These are phyloP conservation scores for Fusarium pseudonygamai DNA, from an alignment of 2,329 filamentous ascomycete species.

Conservation along the genomic window DNA sequence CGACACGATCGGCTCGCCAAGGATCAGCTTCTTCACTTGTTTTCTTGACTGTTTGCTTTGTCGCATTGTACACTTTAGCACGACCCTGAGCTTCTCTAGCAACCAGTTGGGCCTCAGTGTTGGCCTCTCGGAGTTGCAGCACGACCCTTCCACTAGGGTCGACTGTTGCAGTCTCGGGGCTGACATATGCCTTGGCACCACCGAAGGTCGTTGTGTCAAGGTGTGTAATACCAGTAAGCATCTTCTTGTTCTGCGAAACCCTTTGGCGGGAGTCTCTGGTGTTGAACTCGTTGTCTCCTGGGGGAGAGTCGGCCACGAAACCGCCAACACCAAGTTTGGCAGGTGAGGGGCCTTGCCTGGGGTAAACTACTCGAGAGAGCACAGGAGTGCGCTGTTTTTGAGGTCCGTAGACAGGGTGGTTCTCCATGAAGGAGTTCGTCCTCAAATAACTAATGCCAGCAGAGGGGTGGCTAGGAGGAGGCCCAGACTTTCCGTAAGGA, in stretches of 20 bases:
- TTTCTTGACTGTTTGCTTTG: constrained; percentile 30
- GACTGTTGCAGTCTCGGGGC: constrained; percentile 55
- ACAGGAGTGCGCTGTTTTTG: constrained; percentile 60
- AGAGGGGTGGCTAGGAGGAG: constrained; percentile 70
- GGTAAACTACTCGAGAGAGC: constrained; percentile 61
- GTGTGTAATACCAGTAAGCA: constrained; percentile 49
- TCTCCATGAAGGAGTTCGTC: constrained; percentile 63
- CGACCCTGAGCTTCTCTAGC: constrained; percentile 57
- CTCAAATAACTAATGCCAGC: constrained; percentile 70
- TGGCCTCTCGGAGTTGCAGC: constrained; percentile 54
- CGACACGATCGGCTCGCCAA: constrained; percentile 38
- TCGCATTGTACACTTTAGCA: constrained; percentile 45
- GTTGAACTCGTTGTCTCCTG: constrained; percentile 56
- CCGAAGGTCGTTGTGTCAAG: constrained; percentile 60
- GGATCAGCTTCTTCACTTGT: constrained; percentile 16
- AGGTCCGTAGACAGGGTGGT: constrained; percentile 70
- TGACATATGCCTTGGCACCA: constrained; percentile 65
- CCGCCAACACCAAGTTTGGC: constrained; percentile 65
- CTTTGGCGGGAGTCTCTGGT: constrained; percentile 30
- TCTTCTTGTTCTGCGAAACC: constrained; percentile 33
- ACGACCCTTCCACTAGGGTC: constrained; percentile 62
- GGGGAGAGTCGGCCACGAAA: constrained; percentile 58
- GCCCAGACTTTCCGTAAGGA: constrained; percentile 63
- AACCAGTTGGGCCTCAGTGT: constrained; percentile 53
- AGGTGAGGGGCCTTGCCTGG: constrained; percentile 47